Evolutionary conservation across 306 rosid genomes (phyloP), one percentile per base, ranked within the genome.

Genomic region (Vigna radiata): DNA sequence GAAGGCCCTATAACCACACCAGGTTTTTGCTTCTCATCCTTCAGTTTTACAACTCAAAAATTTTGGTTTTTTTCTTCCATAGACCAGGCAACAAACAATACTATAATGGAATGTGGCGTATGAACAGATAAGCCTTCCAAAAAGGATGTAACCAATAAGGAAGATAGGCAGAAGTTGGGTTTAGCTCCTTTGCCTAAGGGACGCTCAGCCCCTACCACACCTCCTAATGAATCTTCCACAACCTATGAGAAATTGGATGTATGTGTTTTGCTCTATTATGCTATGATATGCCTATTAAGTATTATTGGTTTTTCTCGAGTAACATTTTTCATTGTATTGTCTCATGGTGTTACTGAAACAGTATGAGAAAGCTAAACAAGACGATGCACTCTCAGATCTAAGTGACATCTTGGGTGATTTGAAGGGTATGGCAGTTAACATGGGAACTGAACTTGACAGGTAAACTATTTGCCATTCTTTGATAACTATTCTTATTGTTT

Each of bases 381-480:
- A 96, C 27, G 94, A 89, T 77, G 96, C 80, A 62, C 94, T 96
- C 39, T 80, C 88, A 7, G 98, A 88, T 83, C 72, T 96, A 39
- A 96, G 99, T 81, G 82, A 87, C 63, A 91, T 96, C 63, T 79
- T 96, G 83, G 99, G 97, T 19, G 99, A 93, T 86, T 85, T 96
- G 91, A 96, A 93, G 93, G 88, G 86, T 15, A 91, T 96, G 97
- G 99, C 99, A 6, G 16, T 83, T 67, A 82, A 77, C 63, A 96
- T 96, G 97, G 99, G 99, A 81, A 4, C 77, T 72, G 99, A 96
- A 85, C 89, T 96, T 46, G 87, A 93, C 70, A 91, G 87, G 99
- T 93, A 77, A 53, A 58, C 4, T 13, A 3, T n/a, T 17, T 6
- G 11, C 9, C 55, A 54, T 59, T 14, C 7, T 60, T 15, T n/a